Percentiles rank a stretch among this genome's conserved stretches.
Evolutionary conservation across 2,329 filamentous ascomycete species (phyloP).

Genomic region (Talaromyces sp.): DNA sequence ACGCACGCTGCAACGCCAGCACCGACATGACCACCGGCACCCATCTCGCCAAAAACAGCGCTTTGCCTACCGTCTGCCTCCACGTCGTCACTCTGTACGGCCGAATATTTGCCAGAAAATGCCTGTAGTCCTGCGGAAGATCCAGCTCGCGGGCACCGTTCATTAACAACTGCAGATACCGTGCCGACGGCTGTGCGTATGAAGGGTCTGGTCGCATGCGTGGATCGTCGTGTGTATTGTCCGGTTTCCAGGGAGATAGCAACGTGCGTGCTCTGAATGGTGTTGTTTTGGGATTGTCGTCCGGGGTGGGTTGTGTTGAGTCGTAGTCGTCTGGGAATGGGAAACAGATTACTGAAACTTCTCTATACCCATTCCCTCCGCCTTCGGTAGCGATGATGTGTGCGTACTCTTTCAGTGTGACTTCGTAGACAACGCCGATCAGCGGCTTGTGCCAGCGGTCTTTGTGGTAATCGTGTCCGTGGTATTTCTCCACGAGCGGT

Average conservation of each 20-base stretch:
- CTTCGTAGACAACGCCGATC: conserved; percentile 92
- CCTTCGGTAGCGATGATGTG: conserved; percentile 89
- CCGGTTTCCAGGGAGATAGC: conserved; percentile 53
- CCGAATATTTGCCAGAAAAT: conserved; percentile 63
- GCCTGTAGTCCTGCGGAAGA: conserved; percentile 72
- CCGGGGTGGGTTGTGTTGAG: conserved; percentile 52
- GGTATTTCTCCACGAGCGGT: conserved; percentile 16
- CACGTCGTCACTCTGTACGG: conserved; percentile 64
- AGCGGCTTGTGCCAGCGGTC: conserved; percentile 72
- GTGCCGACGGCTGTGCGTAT: conserved; percentile 75
- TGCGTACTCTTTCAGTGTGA: conserved; percentile 73
- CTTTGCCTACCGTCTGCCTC: conserved; percentile 60
- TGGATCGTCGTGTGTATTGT: conserved; percentile 23
- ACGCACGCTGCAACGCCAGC: conserved; percentile 32
- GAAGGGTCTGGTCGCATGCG: conserved; percentile 58
- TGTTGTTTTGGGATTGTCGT: conserved; percentile 45
- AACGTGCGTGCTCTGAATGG: conserved; percentile 83
- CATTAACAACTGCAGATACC: conserved; percentile 76
- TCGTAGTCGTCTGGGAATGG: conserved; percentile 51
- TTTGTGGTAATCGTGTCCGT: conserved; percentile 40
- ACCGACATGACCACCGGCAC: conserved; percentile 54
- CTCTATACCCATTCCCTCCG: conserved; percentile 75
- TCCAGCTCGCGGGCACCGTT: conserved; percentile 73
- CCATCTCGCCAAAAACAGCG: conserved; percentile 57
- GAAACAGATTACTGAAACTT: conserved; percentile 71